A percentile compares a stretch with the other conserved stretches of the same genome.
phyloP scores from a whole-genome alignment of 345 rosid genomes.

The Psidium friedrichsthalianum region DNA sequence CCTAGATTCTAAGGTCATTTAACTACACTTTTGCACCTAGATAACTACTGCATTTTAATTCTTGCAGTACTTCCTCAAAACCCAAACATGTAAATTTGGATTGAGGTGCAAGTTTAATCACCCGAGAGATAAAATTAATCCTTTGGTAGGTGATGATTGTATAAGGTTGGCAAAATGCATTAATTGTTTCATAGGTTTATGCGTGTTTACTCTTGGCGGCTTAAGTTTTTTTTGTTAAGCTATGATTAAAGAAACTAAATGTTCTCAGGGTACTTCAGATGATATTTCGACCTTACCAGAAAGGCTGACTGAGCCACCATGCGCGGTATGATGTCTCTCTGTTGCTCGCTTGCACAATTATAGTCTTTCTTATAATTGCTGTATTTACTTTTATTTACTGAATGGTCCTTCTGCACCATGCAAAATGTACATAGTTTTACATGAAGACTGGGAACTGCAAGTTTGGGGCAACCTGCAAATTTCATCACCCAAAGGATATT shows the following conservation, averaged over 20 bases:
- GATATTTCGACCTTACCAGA: slow-evolving; percentile 49
- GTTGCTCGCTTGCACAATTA: background rate
- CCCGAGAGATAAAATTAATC: slow-evolving; percentile 39
- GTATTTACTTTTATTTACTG: background rate
- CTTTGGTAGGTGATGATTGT: slow-evolving; percentile 29
- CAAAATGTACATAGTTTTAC: slow-evolving; percentile 50
- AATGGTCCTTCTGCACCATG: slow-evolving; percentile 2
- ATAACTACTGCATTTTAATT: background rate
- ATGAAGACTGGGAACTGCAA: slow-evolving; percentile 89
- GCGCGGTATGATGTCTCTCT: slow-evolving; percentile 59
- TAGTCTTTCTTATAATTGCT: background rate
- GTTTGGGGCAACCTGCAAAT: slow-evolving; percentile 85
- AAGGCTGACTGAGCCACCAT: slow-evolving; percentile 71
- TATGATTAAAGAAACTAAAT: background rate
- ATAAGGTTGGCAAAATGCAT: slow-evolving; percentile 3
- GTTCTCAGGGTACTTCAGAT: slow-evolving; percentile 46
- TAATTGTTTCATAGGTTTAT: background rate
- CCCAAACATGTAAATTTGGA: slow-evolving; percentile 92
- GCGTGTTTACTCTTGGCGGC: background rate
- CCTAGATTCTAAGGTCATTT: background rate
- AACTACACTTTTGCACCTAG: background rate
- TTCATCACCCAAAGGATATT: slow-evolving; percentile 86
- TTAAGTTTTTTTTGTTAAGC: background rate
- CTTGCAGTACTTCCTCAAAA: slow-evolving; percentile 78
- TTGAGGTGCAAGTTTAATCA: slow-evolving; percentile 90